Percentiles rank a stretch among this genome's conserved stretches.
phyloP scores from a whole-genome alignment of 2,329 filamentous ascomycete species.

The Penicillium hordei region DNA sequence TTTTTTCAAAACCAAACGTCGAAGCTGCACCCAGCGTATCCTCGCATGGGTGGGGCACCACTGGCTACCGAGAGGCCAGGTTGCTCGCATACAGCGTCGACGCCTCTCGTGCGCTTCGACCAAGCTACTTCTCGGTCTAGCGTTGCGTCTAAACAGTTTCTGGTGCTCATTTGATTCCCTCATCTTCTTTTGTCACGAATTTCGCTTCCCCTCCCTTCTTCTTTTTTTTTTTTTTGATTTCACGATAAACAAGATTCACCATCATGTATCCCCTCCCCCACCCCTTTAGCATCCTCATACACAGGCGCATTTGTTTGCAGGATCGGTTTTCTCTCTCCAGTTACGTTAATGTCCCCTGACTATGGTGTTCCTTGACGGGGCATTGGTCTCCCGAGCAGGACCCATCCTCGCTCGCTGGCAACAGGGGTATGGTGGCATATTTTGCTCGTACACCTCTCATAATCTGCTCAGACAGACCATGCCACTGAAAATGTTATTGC shows the following conservation, averaged over 20 bases:
- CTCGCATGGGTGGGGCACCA: neutral
- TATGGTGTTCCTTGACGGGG: conserved; percentile 15
- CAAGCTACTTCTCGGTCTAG: neutral
- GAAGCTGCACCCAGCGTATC: conserved; percentile 4
- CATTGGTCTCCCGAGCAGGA: conserved; percentile 12
- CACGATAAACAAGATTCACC: conserved; percentile 51
- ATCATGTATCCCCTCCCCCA: conserved; percentile 45
- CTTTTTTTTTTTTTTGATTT: conserved; percentile 30
- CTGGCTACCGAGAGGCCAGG: neutral
- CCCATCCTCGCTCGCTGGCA: conserved; percentile 15
- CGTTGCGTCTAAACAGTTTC: conserved; percentile 1
- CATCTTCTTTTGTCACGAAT: conserved; percentile 20
- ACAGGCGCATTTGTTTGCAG: conserved; percentile 40
- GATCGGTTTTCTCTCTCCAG: conserved; percentile 29
- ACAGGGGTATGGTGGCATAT: conserved; percentile 12
- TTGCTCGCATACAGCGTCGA: conserved; percentile 1
- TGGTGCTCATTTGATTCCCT: conserved; percentile 13
- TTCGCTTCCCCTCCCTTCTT: conserved; percentile 11
- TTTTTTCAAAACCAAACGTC: neutral
- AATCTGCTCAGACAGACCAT: conserved; percentile 11
- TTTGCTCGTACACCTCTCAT: conserved; percentile 5
- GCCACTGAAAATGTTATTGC: conserved; percentile 15
- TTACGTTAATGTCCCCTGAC: conserved; percentile 26
- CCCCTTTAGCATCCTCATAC: conserved; percentile 42
- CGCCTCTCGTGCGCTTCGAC: neutral